phyloP scores from a whole-genome alignment of 2,329 filamentous ascomycete genomes.

The Xylariales sp. region DNA sequence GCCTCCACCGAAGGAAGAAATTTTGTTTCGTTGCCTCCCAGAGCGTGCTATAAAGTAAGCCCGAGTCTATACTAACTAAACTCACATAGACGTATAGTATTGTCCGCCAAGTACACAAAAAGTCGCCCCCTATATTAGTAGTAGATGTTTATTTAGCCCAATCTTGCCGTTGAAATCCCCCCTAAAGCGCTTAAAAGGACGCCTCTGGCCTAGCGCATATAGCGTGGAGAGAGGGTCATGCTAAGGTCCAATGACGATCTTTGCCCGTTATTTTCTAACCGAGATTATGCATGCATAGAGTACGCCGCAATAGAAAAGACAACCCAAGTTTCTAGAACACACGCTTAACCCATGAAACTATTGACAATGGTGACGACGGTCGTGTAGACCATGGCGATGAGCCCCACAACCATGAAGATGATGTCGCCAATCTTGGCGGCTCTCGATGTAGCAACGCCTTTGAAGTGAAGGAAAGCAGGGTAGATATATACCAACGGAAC shows the following conservation, averaged over 20 bases:
- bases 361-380: slow-evolving; percentile 69
- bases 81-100: too few species aligned
- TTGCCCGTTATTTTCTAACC: slow-evolving; percentile 25
- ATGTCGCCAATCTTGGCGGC: slow-evolving; percentile 70
- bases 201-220: not conserved
- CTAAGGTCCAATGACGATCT: not conserved
- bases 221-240: not conserved
- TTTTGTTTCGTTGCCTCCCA: not conserved
- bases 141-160: too few species aligned
- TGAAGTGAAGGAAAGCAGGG: slow-evolving; percentile 76
- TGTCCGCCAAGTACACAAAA: not conserved
- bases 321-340: not conserved
- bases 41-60: not conserved
- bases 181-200: not conserved
- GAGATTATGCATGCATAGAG: slow-evolving; percentile 11
- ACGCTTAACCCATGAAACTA: slow-evolving; percentile 51
- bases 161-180: too few species aligned
- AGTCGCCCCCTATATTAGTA: too few species aligned
- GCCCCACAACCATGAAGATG: slow-evolving; percentile 70
- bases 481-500: slow-evolving; percentile 83
- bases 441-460: slow-evolving; percentile 69
- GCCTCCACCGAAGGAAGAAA: not conserved
- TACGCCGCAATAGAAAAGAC: not conserved
- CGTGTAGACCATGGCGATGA: slow-evolving; percentile 77
- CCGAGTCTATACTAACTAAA: not conserved